phyloP scores from a whole-genome alignment of 495 filamentous ascomycete species.

The Hypoxylon trugodes region DNA sequence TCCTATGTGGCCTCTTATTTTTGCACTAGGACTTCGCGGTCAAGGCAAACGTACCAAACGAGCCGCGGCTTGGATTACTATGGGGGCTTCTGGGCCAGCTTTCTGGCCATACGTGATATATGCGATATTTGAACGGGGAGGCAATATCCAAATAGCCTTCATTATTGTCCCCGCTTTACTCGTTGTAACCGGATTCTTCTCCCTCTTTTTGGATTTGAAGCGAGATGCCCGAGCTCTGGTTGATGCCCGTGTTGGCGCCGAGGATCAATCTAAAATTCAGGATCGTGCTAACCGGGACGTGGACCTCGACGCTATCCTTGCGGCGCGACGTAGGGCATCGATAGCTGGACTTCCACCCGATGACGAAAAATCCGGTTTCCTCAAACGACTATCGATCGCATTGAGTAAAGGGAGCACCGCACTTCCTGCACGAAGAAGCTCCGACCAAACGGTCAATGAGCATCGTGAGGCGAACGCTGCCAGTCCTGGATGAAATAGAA shows the following conservation, averaged over 20 bases:
- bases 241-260: conserved; percentile 44
- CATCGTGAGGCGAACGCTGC: conserved; percentile 25
- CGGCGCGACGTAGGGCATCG: conserved; percentile 40
- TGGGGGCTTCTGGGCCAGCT: conserved; percentile 70
- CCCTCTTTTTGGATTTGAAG: conserved; percentile 50
- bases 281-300: conserved; percentile 43
- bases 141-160: conserved; percentile 46
- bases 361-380: conserved; percentile 31
- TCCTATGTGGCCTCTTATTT: conserved; percentile 75
- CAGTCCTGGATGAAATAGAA: conserved; percentile 22
- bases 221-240: conserved; percentile 49
- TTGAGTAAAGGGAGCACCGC: conserved; percentile 28
- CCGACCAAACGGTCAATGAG: conserved; percentile 25
- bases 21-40: conserved; percentile 72
- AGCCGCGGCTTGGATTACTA: conserved; percentile 71
- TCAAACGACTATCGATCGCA: conserved; percentile 36
- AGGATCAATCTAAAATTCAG: conserved; percentile 41
- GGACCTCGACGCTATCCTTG: conserved; percentile 44
- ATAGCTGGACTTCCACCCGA: conserved; percentile 10
- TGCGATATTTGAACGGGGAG: conserved; percentile 45
- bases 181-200: conserved; percentile 45
- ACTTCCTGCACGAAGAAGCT: conserved; percentile 24
- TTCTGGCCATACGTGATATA: conserved; percentile 71
- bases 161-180: conserved; percentile 48
- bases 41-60: conserved; percentile 75